A percentile compares a stretch with the other conserved stretches of the same genome.
Evolutionary conservation across 306 rosid species (phyloP).

Genomic region (Macrotyloma uniflorum): DNA sequence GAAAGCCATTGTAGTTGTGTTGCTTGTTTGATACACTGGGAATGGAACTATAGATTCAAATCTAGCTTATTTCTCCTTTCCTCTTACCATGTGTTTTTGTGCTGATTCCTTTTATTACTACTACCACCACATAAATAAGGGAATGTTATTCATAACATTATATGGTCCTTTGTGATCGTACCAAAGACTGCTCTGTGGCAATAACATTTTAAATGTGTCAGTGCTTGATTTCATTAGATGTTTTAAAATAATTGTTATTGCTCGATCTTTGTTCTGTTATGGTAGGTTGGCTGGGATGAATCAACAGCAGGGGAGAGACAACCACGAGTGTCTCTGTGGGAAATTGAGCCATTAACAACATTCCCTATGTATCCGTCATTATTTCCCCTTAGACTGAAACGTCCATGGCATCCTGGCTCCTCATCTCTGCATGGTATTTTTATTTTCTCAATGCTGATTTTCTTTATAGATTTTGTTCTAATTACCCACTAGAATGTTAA

Average conservation of each 20-base stretch:
- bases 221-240: background rate
- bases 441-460: background rate
- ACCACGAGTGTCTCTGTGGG: slow-evolving; percentile 93
- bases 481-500: background rate
- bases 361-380: slow-evolving; percentile 92
- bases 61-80: background rate
- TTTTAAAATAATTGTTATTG: slow-evolving; percentile 1
- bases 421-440: slow-evolving; percentile 72
- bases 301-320: slow-evolving; percentile 91
- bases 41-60: background rate
- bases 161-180: background rate
- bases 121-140: background rate
- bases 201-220: background rate
- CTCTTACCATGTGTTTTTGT: background rate
- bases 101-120: background rate
- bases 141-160: background rate
- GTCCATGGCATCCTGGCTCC: slow-evolving; percentile 93
- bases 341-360: slow-evolving; percentile 91
- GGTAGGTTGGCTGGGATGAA: slow-evolving; percentile 96
- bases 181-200: background rate
- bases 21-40: background rate
- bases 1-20: background rate
- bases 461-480: slow-evolving; percentile 2
- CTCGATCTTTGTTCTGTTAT: slow-evolving; percentile 33
- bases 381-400: slow-evolving; percentile 85